A percentile compares a stretch with the other conserved stretches of the same genome.
Conservation (phyloP, 2,329 filamentous ascomycete species). For the Stagonosporopsis cucurbitacearum region DNA sequence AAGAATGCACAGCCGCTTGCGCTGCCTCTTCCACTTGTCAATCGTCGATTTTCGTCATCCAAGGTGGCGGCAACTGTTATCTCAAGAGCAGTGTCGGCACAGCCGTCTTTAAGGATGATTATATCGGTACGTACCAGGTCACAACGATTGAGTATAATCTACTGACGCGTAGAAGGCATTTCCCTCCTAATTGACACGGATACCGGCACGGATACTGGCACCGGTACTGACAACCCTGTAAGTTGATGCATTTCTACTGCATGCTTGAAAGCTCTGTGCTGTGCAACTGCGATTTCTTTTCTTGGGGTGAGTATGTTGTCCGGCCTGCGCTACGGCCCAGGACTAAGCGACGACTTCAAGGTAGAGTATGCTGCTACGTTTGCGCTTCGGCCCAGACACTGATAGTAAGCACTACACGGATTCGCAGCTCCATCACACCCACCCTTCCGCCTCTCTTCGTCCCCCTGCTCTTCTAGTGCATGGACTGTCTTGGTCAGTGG, state of each 20-base stretch:
- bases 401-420: neutral
- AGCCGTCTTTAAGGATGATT: no score
- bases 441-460: no score
- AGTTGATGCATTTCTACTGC: neutral
- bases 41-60: neutral
- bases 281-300: neutral
- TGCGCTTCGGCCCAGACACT: neutral
- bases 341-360: neutral
- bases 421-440: no score
- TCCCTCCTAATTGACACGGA: neutral
- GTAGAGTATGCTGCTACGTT: neutral
- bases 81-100: no score
- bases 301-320: neutral
- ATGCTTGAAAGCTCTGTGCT: neutral
- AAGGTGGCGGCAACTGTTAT: no score
- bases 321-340: neutral
- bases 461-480: no score
- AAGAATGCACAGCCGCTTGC: neutral
- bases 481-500: no score
- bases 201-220: neutral
- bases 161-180: no score
- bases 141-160: no score
- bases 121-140: no score
- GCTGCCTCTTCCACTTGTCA: neutral
- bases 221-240: neutral